phyloP scores from a whole-genome alignment of 768 basidiomycete species.

The Mycena galopus region DNA sequence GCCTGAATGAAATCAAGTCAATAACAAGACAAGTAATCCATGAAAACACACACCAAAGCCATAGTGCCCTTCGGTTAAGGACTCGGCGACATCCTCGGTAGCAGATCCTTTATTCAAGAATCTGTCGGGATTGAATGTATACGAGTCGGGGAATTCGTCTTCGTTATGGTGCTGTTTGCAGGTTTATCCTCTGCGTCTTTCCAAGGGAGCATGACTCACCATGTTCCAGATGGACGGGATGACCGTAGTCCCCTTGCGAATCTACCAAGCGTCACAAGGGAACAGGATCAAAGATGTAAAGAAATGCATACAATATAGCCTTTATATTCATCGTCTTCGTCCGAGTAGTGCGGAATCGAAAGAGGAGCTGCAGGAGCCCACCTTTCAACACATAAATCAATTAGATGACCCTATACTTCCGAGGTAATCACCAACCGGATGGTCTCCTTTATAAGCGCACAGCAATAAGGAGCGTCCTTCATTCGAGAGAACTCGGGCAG shows the following conservation, averaged over 20 bases:
- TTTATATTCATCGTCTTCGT: slow-evolving; percentile 1
- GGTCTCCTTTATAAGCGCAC: slow-evolving; percentile 14
- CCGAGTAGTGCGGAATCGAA: neutral
- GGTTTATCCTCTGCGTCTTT: neutral
- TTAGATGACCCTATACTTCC: neutral
- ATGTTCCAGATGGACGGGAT: slow-evolving; percentile 14
- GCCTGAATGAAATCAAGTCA: too few relatives aligned
- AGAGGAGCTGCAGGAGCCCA: neutral
- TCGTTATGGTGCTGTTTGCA: slow-evolving; percentile 18
- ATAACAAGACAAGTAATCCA: too few relatives aligned
- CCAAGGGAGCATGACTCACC: neutral
- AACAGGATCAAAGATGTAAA: neutral
- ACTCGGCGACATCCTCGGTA: neutral
- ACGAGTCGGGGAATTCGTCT: too few relatives aligned
- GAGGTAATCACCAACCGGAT: neutral
- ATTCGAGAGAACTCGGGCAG: neutral
- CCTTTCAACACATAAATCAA: neutral
- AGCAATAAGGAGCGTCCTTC: neutral
- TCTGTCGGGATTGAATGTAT: slow-evolving; percentile 11
- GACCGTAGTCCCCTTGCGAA: slow-evolving; percentile 9
- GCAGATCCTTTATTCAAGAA: neutral
- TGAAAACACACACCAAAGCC: too few relatives aligned
- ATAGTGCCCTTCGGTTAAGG: neutral
- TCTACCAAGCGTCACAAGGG: neutral
- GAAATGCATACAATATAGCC: neutral